These are phyloP conservation scores for Aspergillus udagawae DNA, from an alignment of 2,329 filamentous ascomycete genomes.

Conservation along the genomic window DNA sequence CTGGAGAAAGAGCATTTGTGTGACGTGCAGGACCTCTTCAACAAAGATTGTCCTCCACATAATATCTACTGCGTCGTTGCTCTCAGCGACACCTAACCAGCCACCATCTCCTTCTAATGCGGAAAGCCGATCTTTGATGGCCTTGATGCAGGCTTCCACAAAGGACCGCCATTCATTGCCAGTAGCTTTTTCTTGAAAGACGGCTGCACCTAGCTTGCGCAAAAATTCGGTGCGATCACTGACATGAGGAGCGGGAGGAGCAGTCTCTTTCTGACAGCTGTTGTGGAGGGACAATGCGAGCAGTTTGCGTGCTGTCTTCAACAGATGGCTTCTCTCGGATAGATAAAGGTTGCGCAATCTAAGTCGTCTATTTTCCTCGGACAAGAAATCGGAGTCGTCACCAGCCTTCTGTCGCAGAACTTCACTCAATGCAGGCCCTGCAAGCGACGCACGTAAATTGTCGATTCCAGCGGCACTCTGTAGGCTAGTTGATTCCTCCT, in stretches of 20 bases:
- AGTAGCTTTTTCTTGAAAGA: slow-evolving; percentile 28
- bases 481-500: slow-evolving; percentile 72
- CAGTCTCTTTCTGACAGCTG: slow-evolving; percentile 13
- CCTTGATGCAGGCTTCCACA: slow-evolving; percentile 32
- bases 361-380: slow-evolving; percentile 57
- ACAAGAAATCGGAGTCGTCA: slow-evolving; percentile 52
- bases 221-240: slow-evolving; percentile 17
- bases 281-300: slow-evolving; percentile 31
- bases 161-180: slow-evolving; percentile 24
- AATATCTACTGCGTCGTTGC: slow-evolving; percentile 55
- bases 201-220: slow-evolving; percentile 22
- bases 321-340: slow-evolving; percentile 64
- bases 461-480: slow-evolving; percentile 68
- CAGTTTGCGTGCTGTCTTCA: slow-evolving; percentile 58
- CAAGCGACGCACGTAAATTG: slow-evolving; percentile 57
- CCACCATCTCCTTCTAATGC: slow-evolving; percentile 33
- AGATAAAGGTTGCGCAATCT: slow-evolving; percentile 71
- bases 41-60: slow-evolving; percentile 62
- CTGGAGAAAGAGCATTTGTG: slow-evolving; percentile 70
- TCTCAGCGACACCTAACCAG: slow-evolving; percentile 47
- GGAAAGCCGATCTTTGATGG: slow-evolving; percentile 30
- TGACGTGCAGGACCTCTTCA: slow-evolving; percentile 67
- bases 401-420: slow-evolving; percentile 28
- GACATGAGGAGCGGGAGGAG: slow-evolving; percentile 3
- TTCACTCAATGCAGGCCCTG: slow-evolving; percentile 32